Base-by-base conservation (phyloP, 2,329 filamentous ascomycete genomes). In the Ceratocystis lukuohia region DNA sequence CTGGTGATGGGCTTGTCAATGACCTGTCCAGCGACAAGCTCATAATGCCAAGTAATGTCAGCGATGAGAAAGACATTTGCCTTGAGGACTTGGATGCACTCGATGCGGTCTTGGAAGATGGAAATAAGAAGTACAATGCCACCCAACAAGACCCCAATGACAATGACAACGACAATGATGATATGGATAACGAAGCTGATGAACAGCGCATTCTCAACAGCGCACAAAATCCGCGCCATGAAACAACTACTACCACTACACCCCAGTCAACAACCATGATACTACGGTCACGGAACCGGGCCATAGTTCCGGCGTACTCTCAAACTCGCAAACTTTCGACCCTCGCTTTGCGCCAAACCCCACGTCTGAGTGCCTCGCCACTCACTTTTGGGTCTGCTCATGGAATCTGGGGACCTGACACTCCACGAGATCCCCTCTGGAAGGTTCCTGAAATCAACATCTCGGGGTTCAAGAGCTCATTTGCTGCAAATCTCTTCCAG, bases 21-120 rank as follows among this genome's bases (percentile, higher is more conserved):
- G 68, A 64, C 44, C 44, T 64, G 57, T 63, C 64, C 33, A 62
- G 69, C 17, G 63, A 66, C 71, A 59, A 67, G 12, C 44, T 65
- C 8, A 61, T 66, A 70, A 65, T 33, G 70, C 71, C 44, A 71
- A 73, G 74, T 2, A 72, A 75, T 2, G 74, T 74, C 1, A 73
- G 76, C 0, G 73, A 76, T 25, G 76, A 77, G 2, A 73, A 76
- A 30, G 74, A 73, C 2, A 69, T 75, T 37, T 53, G 72, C 1
- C 69, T 76, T 8, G 74, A 75, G 5, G 75, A 78, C 17, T 44
- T 69, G 44, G 65, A 67, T 25, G 61, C 57, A 17, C 46, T 67
- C 17, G 66, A 59, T 33, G 37, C 44, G 7, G 57, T 62, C 5
- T 28, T 66, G 59, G 61, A 66, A 48, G 50, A 28, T 3, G 61